Percentiles rank a stretch among this genome's conserved stretches.
Conservation (phyloP, 345 rosid genomes). For the Conringia planisiliqua region DNA sequence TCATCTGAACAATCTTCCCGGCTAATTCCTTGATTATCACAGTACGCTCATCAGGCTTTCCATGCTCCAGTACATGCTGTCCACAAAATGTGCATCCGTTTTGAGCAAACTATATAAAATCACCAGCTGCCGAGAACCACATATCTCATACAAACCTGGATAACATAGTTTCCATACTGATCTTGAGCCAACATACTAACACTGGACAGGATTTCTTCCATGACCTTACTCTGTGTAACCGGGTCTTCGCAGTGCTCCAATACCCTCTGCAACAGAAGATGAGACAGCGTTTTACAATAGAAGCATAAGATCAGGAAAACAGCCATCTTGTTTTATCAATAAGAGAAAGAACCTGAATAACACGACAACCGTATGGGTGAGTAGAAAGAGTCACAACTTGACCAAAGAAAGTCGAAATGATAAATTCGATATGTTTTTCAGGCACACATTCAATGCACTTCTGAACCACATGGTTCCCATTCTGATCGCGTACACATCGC, state of each 20-base stretch:
- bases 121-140: neutral
- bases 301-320: neutral
- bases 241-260: slow-evolving; percentile 78
- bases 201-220: slow-evolving; percentile 72
- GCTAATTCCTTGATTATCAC: slow-evolving; percentile 63
- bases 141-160: slow-evolving; percentile 60
- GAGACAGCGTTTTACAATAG: neutral
- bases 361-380: slow-evolving; percentile 98
- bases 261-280: slow-evolving; percentile 57
- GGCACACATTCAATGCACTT: slow-evolving; percentile 96
- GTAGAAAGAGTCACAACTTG: slow-evolving; percentile 81
- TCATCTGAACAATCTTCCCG: slow-evolving; percentile 89
- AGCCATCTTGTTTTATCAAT: neutral
- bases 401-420: slow-evolving; percentile 79
- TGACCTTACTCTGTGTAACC: slow-evolving; percentile 71
- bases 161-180: slow-evolving; percentile 93
- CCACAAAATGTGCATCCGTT: neutral
- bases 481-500: slow-evolving; percentile 97
- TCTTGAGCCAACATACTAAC: slow-evolving; percentile 93
- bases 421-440: slow-evolving; percentile 76
- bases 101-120: neutral
- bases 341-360: slow-evolving; percentile 69
- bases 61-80: slow-evolving; percentile 96
- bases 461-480: slow-evolving; percentile 96
- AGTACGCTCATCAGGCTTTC: slow-evolving; percentile 80